Base-by-base conservation (phyloP, 768 basidiomycete species). In the Termitomyces sp. region DNA sequence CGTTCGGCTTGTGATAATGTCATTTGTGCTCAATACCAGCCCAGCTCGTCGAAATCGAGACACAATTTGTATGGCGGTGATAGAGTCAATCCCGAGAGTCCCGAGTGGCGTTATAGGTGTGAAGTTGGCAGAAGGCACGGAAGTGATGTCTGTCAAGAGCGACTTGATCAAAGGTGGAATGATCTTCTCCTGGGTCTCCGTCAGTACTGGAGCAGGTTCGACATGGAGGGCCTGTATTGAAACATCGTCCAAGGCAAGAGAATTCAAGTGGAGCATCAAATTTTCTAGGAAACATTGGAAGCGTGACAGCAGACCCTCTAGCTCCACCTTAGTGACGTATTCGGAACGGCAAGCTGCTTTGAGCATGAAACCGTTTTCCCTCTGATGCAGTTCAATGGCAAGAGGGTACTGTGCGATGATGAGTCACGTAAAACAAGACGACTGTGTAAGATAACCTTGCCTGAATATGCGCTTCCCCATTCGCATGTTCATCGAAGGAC, bases 81-180 rank as follows among this genome's bases (percentile, higher is more conserved):
- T 80, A 1, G 79, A 81, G 59, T 80, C 79, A 11, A 80, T 65
- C 18, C 79, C 79, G 11, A 80, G 60, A 6, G 73, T 66, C 12
- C 67, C 66, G 16, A 79, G 68, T 4, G 70, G 69, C 6, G 74
- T 78, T 4, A 63, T 58, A 16, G 66, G 54, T 18, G 63, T 59
- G 5, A 80, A 63, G 18, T 63, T 57, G 4, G 69, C 64, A 7
- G 52, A 29, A 1, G 74, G 64, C 12, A 68, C 61, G 35, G 67
- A 67, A 5, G 68, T 66, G 13, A 71, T 54, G 6, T 53, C 33
- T 27, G 58, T 50, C 23, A 70, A 58, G 3, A 69, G 51, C 7
- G 52, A 50, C 39, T 42, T 36, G 13, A 52, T 43, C 36, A 18
- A 6, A 25, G 42, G 35, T 6, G 39, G 32, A 10, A 46, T 55